A percentile compares a stretch with the other conserved stretches of the same genome.
Evolutionary conservation across 441 rosid genomes (phyloP).

Genomic region (Gossypium gossypioides): DNA sequence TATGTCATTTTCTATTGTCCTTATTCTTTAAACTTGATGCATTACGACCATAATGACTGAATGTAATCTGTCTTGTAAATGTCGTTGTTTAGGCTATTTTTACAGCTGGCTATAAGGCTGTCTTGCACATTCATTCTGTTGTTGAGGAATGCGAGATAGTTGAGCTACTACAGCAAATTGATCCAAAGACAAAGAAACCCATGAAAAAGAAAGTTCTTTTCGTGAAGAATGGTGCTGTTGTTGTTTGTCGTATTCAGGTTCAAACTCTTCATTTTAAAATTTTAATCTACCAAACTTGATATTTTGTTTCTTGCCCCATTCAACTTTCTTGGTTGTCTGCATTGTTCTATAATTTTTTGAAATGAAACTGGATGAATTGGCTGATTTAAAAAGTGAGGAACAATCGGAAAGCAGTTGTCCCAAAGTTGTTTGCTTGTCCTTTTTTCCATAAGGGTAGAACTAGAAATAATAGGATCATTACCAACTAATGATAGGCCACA

Average conservation of each 20-base stretch:
- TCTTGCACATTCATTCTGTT: conserved; percentile 78
- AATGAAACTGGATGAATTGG: neutral
- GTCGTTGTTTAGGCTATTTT: conserved; percentile 58
- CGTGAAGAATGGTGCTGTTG: conserved; percentile 84
- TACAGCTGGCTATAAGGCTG: conserved; percentile 89
- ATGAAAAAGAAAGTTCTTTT: conserved; percentile 78
- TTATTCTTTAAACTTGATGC: neutral
- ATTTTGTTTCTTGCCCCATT: neutral
- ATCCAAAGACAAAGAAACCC: conserved; percentile 73
- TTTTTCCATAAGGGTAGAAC: neutral
- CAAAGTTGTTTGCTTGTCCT: neutral
- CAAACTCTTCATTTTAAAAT: neutral
- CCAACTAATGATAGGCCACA: neutral
- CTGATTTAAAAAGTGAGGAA: neutral
- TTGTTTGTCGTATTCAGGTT: conserved; percentile 80
- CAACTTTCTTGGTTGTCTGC: neutral
- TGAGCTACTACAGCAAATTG: conserved; percentile 64
- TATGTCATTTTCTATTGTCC: neutral
- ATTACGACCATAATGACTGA: neutral
- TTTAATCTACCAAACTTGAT: neutral
- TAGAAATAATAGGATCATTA: neutral
- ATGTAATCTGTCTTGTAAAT: neutral
- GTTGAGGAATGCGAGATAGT: conserved; percentile 95
- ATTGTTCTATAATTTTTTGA: neutral
- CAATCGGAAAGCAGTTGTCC: neutral